Conservation (phyloP, 257 asterid genomes). For the Ballota nigra region DNA sequence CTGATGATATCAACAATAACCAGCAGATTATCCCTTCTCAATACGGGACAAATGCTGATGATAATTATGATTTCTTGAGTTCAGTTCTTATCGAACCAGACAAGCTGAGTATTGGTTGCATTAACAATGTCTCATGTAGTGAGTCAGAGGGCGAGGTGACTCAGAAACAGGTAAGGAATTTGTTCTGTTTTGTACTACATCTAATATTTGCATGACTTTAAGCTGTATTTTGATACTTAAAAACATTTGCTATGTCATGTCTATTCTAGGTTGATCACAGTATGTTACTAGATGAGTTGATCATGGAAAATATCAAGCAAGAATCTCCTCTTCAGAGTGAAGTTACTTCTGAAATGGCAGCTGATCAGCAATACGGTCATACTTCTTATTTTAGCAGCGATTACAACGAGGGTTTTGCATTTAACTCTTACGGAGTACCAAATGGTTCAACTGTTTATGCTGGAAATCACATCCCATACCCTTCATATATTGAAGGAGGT, state of each 20-base stretch:
- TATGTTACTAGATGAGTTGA: constrained; percentile 21
- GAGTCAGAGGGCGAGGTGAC: constrained; percentile 69
- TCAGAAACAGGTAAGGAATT: constrained; percentile 46
- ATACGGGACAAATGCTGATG: constrained; percentile 62
- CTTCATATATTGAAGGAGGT: constrained; percentile 8
- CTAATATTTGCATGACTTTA: neutral
- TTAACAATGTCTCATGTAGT: constrained; percentile 26
- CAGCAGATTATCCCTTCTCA: constrained; percentile 38
- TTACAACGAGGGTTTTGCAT: constrained; percentile 15
- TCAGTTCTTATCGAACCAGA: constrained; percentile 50
- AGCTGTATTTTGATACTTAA: neutral
- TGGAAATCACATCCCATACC: constrained; percentile 30
- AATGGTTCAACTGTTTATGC: constrained; percentile 22
- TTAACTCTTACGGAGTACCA: constrained; percentile 13
- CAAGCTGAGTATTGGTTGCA: constrained; percentile 36
- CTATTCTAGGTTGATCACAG: constrained; percentile 35
- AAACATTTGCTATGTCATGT: neutral
- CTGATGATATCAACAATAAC: constrained; percentile 28
- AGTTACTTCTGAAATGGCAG: constrained; percentile 24
- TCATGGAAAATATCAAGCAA: constrained; percentile 37
- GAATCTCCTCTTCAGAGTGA: constrained; percentile 43
- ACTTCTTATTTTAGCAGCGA: constrained; percentile 19
- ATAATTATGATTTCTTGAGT: constrained; percentile 53
- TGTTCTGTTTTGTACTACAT: constrained; percentile 1
- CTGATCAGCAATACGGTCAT: constrained; percentile 11